phyloP scores from a whole-genome alignment of 441 rosid genomes.

The Biscutella auriculata region DNA sequence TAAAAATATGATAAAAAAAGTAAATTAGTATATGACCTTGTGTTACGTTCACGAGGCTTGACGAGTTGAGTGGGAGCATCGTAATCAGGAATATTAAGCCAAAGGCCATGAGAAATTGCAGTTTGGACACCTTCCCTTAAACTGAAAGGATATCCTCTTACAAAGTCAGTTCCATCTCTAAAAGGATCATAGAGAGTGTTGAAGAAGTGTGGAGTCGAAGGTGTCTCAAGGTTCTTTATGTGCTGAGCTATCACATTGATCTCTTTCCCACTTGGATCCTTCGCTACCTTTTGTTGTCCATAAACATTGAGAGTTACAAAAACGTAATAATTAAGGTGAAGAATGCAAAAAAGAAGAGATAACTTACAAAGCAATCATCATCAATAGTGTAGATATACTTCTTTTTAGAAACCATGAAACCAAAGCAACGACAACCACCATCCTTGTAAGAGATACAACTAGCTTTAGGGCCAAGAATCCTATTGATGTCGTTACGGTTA shows the following conservation, averaged over 20 bases:
- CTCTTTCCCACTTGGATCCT: conserved; percentile 27
- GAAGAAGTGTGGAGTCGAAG: conserved; percentile 24
- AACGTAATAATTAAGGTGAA: background rate
- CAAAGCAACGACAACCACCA: conserved; percentile 28
- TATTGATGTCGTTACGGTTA: conserved; percentile 23
- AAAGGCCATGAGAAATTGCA: conserved; percentile 25
- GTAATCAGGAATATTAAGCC: conserved; percentile 28
- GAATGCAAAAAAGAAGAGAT: background rate
- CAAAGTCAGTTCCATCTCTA: conserved; percentile 23
- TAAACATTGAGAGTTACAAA: background rate
- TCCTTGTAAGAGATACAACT: conserved; percentile 22
- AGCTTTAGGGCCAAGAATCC: conserved; percentile 25
- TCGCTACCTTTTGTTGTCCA: conserved; percentile 15
- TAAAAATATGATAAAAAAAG: too few relatives aligned
- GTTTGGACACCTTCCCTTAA: conserved; percentile 24
- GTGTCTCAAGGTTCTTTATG: conserved; percentile 23
- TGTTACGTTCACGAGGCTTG: conserved; percentile 26
- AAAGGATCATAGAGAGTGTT: conserved; percentile 28
- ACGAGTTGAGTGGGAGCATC: conserved; percentile 28
- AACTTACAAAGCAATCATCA: conserved; percentile 28
- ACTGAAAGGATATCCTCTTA: conserved; percentile 24
- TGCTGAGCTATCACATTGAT: conserved; percentile 26
- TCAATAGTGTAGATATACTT: conserved; percentile 28
- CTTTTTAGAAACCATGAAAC: conserved; percentile 21
- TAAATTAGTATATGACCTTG: too few relatives aligned